Evolutionary conservation across 495 filamentous ascomycete species (phyloP), one percentile per base, ranked within the genome.

Genomic region (Neurospora tetrasperma): DNA sequence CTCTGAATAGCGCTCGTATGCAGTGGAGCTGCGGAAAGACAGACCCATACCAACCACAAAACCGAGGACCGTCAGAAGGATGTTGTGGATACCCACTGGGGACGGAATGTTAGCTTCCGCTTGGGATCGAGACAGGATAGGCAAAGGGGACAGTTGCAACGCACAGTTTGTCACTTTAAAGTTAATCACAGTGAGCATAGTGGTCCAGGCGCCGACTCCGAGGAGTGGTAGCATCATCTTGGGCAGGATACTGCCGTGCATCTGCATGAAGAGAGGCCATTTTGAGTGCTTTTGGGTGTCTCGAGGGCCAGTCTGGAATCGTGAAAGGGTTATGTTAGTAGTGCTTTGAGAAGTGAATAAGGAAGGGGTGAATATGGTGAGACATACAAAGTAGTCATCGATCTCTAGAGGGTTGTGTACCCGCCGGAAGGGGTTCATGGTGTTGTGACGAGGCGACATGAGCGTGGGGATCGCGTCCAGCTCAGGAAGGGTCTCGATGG

Each of bases 1-100:
- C 72, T 97, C 91, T 46, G 86, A 86, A 79, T 91, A 92, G 77
- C 92, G 90, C 80, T 96, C 93, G 77, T 97, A 97, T 7, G 93
- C 93, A 18, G 92, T 94, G 1, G 92, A 92, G 75, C 89, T 92
- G 69, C 93, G 90, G 83, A 97, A 96, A 31, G 91, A 93, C 74
- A 97, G 83, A 1, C 91, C 87, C 78, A 96, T 81, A 85, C 90
- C 92, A 76, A 97, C 92, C 74, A 96, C 92, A 85, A 97, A 96
- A 90, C 93, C 93, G 39, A 93, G 88, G 12, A 96, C 90, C 16
- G 93, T 96, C 42, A 97, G 86, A 10, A 97, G 85, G 71, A 94
- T 86, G 31, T 85, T 88, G 74, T 87, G 86, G 38, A 96, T 89
- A 27, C 86, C 86, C 3, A 92, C 81, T 84, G 54, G 42, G 31